Evolutionary conservation across 2,329 filamentous ascomycete species (phyloP).

Genomic region (Dendrostoma leiphaemia): DNA sequence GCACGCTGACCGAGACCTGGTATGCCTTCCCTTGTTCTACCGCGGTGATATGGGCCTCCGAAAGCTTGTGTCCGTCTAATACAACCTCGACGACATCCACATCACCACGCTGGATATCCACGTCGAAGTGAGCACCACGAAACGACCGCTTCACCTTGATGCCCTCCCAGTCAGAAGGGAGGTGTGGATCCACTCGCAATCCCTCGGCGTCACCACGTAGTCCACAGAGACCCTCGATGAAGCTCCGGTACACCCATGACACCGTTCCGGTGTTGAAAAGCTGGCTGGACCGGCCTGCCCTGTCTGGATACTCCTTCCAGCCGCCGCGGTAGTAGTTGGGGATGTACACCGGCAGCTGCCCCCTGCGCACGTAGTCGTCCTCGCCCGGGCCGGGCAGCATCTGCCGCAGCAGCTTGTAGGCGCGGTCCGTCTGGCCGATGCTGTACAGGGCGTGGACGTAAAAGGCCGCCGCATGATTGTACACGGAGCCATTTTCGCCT

Average conservation of each 20-base stretch:
- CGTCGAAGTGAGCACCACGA: conserved; percentile 47
- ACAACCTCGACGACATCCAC: conserved; percentile 39
- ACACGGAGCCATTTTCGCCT: conserved; percentile 57
- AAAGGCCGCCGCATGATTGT: conserved; percentile 56
- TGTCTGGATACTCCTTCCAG: conserved; percentile 45
- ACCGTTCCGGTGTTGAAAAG: conserved; percentile 59
- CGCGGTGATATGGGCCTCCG: conserved; percentile 37
- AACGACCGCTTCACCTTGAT: conserved; percentile 48
- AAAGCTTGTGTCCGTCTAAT: conserved; percentile 35
- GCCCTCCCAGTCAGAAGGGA: conserved; percentile 48
- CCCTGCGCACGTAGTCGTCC: conserved; percentile 49
- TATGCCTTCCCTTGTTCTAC: conserved; percentile 36
- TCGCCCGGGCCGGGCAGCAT: conserved; percentile 53
- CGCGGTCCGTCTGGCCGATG: conserved; percentile 47
- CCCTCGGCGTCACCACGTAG: conserved; percentile 48
- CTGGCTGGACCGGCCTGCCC: conserved; percentile 54
- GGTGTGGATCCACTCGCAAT: conserved; percentile 45
- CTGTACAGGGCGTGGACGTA: conserved; percentile 54
- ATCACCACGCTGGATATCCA: conserved; percentile 41
- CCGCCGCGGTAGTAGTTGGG: conserved; percentile 59
- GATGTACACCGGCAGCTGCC: conserved; percentile 56
- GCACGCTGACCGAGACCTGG: conserved; percentile 8
- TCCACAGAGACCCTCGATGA: conserved; percentile 55
- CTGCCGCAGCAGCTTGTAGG: conserved; percentile 48
- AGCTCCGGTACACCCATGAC: conserved; percentile 54